Evolutionary conservation across 1,284 basidiomycete genomes (phyloP).

Genomic region (Ceratorhiza oryzae-sativae): DNA sequence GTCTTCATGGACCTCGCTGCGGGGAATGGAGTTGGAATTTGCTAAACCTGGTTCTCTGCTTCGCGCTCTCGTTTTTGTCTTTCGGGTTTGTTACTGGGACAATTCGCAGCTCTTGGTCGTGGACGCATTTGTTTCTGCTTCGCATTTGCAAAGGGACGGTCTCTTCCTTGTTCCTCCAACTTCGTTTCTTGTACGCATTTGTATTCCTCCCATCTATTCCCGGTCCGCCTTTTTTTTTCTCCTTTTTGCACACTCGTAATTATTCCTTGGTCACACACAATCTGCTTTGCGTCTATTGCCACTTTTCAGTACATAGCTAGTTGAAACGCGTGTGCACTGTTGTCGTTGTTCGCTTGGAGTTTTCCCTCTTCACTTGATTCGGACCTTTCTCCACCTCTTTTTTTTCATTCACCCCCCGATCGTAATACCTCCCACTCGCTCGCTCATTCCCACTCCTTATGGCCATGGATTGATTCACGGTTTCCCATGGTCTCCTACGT

Average conservation of each 20-base stretch:
- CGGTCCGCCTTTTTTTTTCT: too few relatives aligned
- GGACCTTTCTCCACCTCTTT: slow-evolving; percentile 10
- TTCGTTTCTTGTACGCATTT: slow-evolving; percentile 38
- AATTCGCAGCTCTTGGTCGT: slow-evolving; percentile 22
- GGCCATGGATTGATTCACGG: slow-evolving; percentile 10
- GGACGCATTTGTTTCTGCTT: slow-evolving; percentile 1
- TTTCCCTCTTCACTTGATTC: slow-evolving; percentile 25
- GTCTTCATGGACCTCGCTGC: slow-evolving; percentile 21
- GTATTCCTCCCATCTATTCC: slow-evolving; percentile 28
- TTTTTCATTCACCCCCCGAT: not conserved
- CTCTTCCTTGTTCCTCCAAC: slow-evolving; percentile 1
- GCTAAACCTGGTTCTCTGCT: slow-evolving; percentile 4
- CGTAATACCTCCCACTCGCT: slow-evolving; percentile 28
- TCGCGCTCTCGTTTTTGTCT: slow-evolving; percentile 16
- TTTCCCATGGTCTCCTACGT: slow-evolving; percentile 7
- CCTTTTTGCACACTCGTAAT: slow-evolving; percentile 25
- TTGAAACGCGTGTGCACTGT: slow-evolving; percentile 22
- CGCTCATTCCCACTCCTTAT: not conserved
- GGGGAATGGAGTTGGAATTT: slow-evolving; percentile 3
- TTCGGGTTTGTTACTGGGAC: slow-evolving; percentile 30
- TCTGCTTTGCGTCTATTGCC: not conserved
- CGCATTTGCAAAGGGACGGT: slow-evolving; percentile 1
- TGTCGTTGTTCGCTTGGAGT: slow-evolving; percentile 31
- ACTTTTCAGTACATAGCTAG: slow-evolving; percentile 26
- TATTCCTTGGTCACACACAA: not conserved